Base-by-base conservation (phyloP, 129 eudicot genomes). In the Flaveria sonorensis region DNA sequence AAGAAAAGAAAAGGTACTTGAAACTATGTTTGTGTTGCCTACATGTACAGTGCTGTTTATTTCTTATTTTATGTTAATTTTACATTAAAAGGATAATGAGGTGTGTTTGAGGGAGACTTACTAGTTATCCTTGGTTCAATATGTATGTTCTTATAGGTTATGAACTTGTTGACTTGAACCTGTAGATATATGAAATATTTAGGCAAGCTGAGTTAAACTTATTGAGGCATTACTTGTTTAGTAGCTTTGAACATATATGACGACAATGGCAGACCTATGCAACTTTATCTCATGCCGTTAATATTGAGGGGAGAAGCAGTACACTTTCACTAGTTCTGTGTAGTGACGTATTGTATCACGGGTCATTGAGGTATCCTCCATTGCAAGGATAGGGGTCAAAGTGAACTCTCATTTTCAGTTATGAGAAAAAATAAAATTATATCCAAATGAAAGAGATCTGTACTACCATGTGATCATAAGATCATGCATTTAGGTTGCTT, bases 1-100 rank as follows among this genome's bases (percentile, higher is more conserved):
- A 91, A 88, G 98, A 87, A 79, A 89, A 79, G 87, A 86, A 87
- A 86, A 94, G 98, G 98, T 94, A 82, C 24, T 19, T 36, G 18
- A 20, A 73, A 16, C 24, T 68, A 20, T 40, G 18, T 30, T 32
- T 16, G 4, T 74, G 13, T 20, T 13, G 59, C 70, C 70, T 28
- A 32, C 64, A 9, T 73, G 15, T 1, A 0, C 3, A 18, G 6
- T 30, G 36, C 39, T 60, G 66, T 21, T 12, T 21, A 20, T 60
- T 24, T 60, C 1, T 7, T 55, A 55, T 12, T 19, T 18, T 19
- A 19, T 55, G 62, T 18, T 19, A 0, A 19, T 2, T 19, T 55
- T 18, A 1, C 3, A 19, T 5, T 36, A 19, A 19, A 10, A 18
- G 10, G 18, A 12, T 55, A 55, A 55, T 19, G 28, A 55, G 12